phyloP scores from a whole-genome alignment of 176 grass and related monocot species.

The Aegilops tauschii region DNA sequence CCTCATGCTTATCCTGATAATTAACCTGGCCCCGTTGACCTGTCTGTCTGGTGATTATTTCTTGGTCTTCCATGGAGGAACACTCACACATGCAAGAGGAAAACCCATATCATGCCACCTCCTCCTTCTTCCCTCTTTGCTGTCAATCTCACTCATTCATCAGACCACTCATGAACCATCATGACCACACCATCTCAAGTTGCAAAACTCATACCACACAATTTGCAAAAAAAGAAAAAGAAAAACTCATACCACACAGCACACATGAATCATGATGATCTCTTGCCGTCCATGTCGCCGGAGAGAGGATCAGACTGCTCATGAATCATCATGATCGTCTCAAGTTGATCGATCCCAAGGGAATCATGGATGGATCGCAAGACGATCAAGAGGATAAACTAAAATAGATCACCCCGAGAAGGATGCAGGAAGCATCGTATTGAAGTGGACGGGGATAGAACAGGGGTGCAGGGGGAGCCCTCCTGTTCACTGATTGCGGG shows the following conservation, averaged over 20 bases:
- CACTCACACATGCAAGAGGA: background rate
- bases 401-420: conserved; percentile 6
- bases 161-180: background rate
- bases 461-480: conserved; percentile 43
- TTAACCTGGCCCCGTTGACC: background rate
- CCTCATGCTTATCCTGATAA: background rate
- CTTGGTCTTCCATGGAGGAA: background rate
- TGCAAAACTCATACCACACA: background rate
- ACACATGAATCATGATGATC: background rate
- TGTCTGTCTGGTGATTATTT: background rate
- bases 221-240: too few species aligned
- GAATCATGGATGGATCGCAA: background rate
- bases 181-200: background rate
- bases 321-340: background rate
- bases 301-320: background rate
- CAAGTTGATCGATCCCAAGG: background rate
- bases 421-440: conserved; percentile 23
- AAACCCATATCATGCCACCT: background rate
- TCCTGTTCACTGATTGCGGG: conserved; percentile 38
- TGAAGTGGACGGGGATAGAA: conserved; percentile 35
- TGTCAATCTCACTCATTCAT: background rate
- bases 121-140: background rate
- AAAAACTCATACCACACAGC: background rate
- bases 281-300: background rate
- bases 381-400: background rate